A percentile compares a stretch with the other conserved stretches of the same genome.
phyloP scores from a whole-genome alignment of 306 rosid genomes.

The Clitoria ternatea region DNA sequence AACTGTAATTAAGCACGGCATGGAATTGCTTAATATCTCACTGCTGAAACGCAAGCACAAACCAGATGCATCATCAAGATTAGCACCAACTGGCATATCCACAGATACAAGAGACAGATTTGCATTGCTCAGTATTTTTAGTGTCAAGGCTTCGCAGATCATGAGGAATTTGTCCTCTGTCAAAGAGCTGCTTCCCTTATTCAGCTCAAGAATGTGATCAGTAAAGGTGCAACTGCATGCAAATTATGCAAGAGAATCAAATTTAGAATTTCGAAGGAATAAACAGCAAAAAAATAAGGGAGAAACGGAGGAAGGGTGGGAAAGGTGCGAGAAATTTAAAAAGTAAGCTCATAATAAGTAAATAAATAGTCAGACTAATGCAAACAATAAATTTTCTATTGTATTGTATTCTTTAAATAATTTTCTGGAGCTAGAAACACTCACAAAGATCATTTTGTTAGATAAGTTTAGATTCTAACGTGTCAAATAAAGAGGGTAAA shows the following conservation, averaged over 20 bases:
- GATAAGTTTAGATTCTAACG: neutral
- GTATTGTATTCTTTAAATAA: neutral
- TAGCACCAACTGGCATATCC: slow-evolving; percentile 74
- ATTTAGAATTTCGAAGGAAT: slow-evolving; percentile 18
- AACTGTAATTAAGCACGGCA: slow-evolving; percentile 69
- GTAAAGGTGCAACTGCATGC: slow-evolving; percentile 68
- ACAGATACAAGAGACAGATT: slow-evolving; percentile 73
- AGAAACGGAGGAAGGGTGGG: neutral
- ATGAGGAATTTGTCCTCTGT: slow-evolving; percentile 70
- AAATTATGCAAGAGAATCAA: slow-evolving; percentile 31
- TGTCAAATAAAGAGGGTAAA: neutral
- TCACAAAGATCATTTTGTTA: neutral
- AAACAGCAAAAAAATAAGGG: neutral
- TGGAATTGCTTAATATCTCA: slow-evolving; percentile 72
- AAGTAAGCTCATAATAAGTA: neutral
- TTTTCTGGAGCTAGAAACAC: slow-evolving; percentile 9
- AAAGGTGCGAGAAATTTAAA: neutral
- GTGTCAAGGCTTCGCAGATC: slow-evolving; percentile 68
- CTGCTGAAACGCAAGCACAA: slow-evolving; percentile 82
- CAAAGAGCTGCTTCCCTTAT: slow-evolving; percentile 42
- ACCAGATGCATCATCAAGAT: slow-evolving; percentile 86
- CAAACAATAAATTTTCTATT: neutral
- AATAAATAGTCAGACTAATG: neutral
- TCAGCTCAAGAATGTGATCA: slow-evolving; percentile 65
- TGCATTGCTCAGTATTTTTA: slow-evolving; percentile 80